A percentile compares a stretch with the other conserved stretches of the same genome.
Evolutionary conservation across 805 yeast genomes (phyloP).

Genomic region (Millerozyma miso): DNA sequence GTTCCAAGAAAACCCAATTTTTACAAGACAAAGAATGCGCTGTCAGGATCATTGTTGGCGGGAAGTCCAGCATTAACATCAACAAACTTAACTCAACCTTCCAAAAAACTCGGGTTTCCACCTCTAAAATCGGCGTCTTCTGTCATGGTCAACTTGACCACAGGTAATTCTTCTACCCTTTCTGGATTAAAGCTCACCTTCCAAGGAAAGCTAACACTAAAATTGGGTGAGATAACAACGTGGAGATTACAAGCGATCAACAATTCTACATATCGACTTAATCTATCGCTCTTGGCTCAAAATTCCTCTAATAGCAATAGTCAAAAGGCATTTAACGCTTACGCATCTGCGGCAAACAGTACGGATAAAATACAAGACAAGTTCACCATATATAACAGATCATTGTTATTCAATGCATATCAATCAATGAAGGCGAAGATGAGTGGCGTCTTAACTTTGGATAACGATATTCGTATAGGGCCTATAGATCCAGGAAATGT

Average conservation of each 20-base stretch:
- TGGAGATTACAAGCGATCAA: constrained; percentile 69
- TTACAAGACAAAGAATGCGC: constrained; percentile 13
- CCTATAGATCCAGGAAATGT: constrained; percentile 58
- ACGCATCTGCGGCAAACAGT: constrained; percentile 15
- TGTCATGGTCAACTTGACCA: constrained; percentile 33
- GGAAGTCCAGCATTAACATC: constrained; percentile 1
- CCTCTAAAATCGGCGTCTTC: constrained; percentile 17
- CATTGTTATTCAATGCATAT: constrained; percentile 29
- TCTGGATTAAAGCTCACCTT: constrained; percentile 46
- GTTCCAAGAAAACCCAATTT: constrained; percentile 17
- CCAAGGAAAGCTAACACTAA: constrained; percentile 57
- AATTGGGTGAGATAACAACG: constrained; percentile 54
- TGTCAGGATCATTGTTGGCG: not conserved
- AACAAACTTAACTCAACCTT: not conserved
- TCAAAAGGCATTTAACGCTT: constrained; percentile 7
- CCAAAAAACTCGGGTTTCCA: constrained; percentile 2
- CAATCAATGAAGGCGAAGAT: constrained; percentile 36
- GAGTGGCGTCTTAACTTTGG: constrained; percentile 58
- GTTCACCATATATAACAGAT: constrained; percentile 16
- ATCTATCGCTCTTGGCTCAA: constrained; percentile 44
- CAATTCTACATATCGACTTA: constrained; percentile 46
- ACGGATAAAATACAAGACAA: constrained; percentile 7
- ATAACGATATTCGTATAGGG: constrained; percentile 63
- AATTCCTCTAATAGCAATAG: constrained; percentile 18
- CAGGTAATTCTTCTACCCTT: constrained; percentile 23